phyloP scores from a whole-genome alignment of 139 green algal genomes.

The Chlamydomonas schloesseri region DNA sequence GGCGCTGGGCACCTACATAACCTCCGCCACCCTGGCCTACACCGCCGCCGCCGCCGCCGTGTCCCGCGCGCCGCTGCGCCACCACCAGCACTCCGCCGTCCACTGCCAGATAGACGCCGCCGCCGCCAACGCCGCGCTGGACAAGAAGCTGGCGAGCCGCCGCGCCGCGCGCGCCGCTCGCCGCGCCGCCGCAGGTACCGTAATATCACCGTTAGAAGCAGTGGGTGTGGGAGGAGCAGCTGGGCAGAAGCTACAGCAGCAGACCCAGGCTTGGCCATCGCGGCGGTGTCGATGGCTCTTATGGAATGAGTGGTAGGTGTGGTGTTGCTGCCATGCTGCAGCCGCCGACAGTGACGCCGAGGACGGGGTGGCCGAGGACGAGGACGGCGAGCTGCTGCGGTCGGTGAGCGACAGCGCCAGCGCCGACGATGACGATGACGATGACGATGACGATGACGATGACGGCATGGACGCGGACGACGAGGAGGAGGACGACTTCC shows the following conservation, averaged over 20 bases:
- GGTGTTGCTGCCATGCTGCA: too few relatives aligned
- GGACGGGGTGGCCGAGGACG: too few relatives aligned
- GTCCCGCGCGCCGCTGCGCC: not conserved
- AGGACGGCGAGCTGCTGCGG: too few relatives aligned
- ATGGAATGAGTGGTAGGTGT: too few relatives aligned
- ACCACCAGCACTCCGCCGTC: slow-evolving; percentile 9
- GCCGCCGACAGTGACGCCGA: too few relatives aligned
- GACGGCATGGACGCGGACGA: not conserved
- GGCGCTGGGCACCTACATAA: not conserved
- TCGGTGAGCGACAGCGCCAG: too few relatives aligned
- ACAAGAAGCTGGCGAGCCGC: slow-evolving; percentile 1
- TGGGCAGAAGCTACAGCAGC: too few relatives aligned
- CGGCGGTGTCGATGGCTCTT: too few relatives aligned
- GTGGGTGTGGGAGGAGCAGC: too few relatives aligned
- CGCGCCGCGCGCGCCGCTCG: not conserved
- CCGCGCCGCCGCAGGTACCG: too few relatives aligned
- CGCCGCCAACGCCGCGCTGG: not conserved
- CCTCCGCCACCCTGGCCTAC: slow-evolving; percentile 9
- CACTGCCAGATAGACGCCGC: slow-evolving; percentile 28
- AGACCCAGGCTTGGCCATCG: too few relatives aligned
- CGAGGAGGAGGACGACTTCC: not conserved
- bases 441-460: not conserved
- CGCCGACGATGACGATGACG: not conserved
- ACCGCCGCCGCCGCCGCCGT: slow-evolving; percentile 13
- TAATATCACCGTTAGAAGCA: too few relatives aligned